Percentiles rank a stretch among this genome's conserved stretches.
These are phyloP conservation scores for Schizochytrium sp. DNA, from an alignment of 108 stramenopile genomes.

Conservation along the genomic window DNA sequence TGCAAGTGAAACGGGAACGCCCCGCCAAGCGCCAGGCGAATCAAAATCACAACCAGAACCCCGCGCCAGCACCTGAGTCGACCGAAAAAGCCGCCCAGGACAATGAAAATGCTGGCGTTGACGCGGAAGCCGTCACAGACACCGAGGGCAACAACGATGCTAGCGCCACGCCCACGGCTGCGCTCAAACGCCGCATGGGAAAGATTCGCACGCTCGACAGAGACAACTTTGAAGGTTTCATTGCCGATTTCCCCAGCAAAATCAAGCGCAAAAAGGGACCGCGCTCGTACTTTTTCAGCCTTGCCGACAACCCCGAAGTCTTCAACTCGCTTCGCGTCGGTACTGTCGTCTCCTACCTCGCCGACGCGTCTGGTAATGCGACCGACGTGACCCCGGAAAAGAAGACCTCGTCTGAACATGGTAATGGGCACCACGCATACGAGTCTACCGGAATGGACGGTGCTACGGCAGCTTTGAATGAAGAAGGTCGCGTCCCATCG, in stretches of 20 bases:
- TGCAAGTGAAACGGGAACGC: neutral
- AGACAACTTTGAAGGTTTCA: neutral
- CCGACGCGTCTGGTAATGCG: neutral
- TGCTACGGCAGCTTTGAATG: too few species aligned
- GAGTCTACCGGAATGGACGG: neutral
- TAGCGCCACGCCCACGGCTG: neutral
- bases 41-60: neutral
- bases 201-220: neutral
- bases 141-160: neutral
- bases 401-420: neutral
- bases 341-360: neutral
- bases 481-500: neutral
- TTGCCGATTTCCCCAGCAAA: neutral
- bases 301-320: neutral
- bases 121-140: neutral
- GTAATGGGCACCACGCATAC: neutral
- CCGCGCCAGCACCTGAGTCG: neutral
- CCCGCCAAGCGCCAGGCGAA: neutral
- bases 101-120: neutral
- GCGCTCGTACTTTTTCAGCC: neutral
- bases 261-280: neutral
- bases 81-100: neutral
- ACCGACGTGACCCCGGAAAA: neutral
- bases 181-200: neutral
- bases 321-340: neutral